phyloP scores from a whole-genome alignment of 345 rosid species.

The Salix brachista region DNA sequence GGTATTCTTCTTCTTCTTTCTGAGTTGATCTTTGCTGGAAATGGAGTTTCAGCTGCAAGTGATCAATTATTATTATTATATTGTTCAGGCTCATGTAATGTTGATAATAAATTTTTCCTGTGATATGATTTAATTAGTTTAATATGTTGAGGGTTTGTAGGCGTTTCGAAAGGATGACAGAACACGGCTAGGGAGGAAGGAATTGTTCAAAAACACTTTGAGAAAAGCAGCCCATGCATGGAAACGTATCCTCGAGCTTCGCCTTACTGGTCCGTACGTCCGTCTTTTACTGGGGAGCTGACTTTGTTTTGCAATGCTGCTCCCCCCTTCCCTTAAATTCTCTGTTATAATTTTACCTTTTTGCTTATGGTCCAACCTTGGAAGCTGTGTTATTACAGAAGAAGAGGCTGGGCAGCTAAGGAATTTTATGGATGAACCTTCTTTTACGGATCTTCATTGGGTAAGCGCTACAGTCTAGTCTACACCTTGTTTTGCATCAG shows the following conservation, averaged over 20 bases:
- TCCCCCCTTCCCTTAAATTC: not conserved
- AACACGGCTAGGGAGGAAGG: slow-evolving; percentile 67
- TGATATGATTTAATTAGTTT: not conserved
- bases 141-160: slow-evolving; percentile 28
- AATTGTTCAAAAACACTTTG: slow-evolving; percentile 83
- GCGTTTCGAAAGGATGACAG: slow-evolving; percentile 76
- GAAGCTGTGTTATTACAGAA: slow-evolving; percentile 47
- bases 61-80: too few relatives aligned
- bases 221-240: slow-evolving; percentile 85
- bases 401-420: slow-evolving; percentile 70
- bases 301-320: not conserved
- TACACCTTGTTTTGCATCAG: not conserved
- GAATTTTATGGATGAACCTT: slow-evolving; percentile 75
- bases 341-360: too few relatives aligned
- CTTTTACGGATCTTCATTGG: slow-evolving; percentile 95
- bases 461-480: slow-evolving; percentile 31
- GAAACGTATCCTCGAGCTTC: slow-evolving; percentile 80
- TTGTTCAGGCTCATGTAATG: not conserved
- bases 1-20: slow-evolving; percentile 27
- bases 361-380: not conserved
- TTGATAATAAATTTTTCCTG: not conserved
- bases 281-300: not conserved
- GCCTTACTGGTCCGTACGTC: slow-evolving; percentile 54
- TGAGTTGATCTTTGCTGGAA: not conserved
- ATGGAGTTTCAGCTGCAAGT: too few relatives aligned